Evolutionary conservation across 164 flowering plant species (phyloP).

Genomic region (Annona cherimola): DNA sequence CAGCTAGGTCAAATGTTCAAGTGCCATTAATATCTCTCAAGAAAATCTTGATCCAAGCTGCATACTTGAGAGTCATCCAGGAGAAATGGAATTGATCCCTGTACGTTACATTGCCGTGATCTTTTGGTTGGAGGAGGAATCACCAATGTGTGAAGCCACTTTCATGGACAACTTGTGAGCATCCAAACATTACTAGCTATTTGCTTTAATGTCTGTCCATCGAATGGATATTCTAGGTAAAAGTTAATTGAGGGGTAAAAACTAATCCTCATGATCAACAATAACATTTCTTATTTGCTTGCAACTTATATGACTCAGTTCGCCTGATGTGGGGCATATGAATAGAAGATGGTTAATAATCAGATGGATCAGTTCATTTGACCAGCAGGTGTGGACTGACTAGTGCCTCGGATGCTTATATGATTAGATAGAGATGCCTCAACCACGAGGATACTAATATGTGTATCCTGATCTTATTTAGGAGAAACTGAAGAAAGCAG

Average conservation of each 20-base stretch:
- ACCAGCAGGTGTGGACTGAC: neutral
- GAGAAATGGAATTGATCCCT: neutral
- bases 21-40: neutral
- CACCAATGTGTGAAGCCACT: neutral
- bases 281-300: no score
- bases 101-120: neutral
- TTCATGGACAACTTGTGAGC: neutral
- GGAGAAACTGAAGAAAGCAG: slow-evolving; percentile 54
- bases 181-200: neutral
- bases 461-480: slow-evolving; percentile 16
- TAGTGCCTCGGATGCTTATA: neutral
- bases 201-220: neutral
- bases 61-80: neutral
- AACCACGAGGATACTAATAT: neutral
- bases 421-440: neutral
- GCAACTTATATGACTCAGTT: no score
- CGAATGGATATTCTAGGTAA: neutral
- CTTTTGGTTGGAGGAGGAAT: neutral
- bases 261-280: no score
- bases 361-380: no score
- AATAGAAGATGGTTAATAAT: no score
- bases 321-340: no score
- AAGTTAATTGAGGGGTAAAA: no score
- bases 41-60: neutral
- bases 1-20: neutral